phyloP scores from a whole-genome alignment of 495 filamentous ascomycete species.

The Hyaloscypha hepaticicola region DNA sequence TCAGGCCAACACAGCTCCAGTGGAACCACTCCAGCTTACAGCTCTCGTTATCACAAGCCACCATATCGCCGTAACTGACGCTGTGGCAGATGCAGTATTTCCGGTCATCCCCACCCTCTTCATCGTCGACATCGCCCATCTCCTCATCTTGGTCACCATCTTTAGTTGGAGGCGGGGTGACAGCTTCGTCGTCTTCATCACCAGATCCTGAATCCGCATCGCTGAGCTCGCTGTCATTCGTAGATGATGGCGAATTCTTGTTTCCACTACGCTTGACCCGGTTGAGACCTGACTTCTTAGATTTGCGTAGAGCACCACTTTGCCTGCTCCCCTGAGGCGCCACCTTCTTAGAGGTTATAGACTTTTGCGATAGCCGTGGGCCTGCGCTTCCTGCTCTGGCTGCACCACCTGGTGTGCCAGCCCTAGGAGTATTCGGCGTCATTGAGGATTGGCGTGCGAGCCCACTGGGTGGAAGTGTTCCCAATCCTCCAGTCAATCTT shows the following conservation, averaged over 20 bases:
- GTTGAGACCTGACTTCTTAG: constrained; percentile 52
- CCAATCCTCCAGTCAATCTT: constrained; percentile 63
- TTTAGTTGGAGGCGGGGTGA: constrained; percentile 26
- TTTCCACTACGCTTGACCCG: constrained; percentile 50
- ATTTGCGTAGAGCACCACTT: constrained; percentile 46
- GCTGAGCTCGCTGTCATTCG: constrained; percentile 61
- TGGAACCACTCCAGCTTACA: constrained; percentile 98
- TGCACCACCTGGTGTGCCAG: constrained; percentile 55
- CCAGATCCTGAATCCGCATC: constrained; percentile 59
- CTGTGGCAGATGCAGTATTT: constrained; percentile 93
- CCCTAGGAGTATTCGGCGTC: constrained; percentile 85
- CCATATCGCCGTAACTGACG: constrained; percentile 96
- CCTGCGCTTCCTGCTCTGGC: constrained; percentile 70
- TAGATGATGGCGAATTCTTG: constrained; percentile 60
- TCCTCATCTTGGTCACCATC: constrained; percentile 61
- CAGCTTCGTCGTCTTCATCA: constrained; percentile 41
- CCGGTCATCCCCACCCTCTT: constrained; percentile 81
- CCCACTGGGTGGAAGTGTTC: constrained; percentile 65
- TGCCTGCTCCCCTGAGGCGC: constrained; percentile 56
- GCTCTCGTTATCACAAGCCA: constrained; percentile 91
- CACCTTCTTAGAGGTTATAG: constrained; percentile 57
- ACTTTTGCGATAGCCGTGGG: constrained; percentile 56
- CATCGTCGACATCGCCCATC: constrained; percentile 66
- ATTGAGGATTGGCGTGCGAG: constrained; percentile 77
- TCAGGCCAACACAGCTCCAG: constrained; percentile 91